Evolutionary conservation across 345 rosid genomes (phyloP), one percentile per base, ranked within the genome.

Genomic region (Arabis alpina): DNA sequence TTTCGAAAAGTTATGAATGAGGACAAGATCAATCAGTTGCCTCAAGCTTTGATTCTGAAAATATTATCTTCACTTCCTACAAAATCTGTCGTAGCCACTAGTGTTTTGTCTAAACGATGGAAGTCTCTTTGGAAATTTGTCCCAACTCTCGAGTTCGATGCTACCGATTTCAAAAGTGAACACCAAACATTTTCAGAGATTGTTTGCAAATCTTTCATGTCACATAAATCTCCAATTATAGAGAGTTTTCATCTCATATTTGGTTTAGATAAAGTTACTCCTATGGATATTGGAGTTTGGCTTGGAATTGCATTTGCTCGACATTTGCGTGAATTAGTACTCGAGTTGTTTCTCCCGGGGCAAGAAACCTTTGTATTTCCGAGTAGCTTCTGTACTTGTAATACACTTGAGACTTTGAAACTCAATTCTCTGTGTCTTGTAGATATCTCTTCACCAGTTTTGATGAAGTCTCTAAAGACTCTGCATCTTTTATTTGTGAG

Each of bases 91-190:
- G 25, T 59, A 24, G 12, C 23, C 19, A 59, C 49, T 7, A 60
- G 64, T 60, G 50, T 60, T 13, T 42, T 42, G 64, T 60, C 64
- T 25, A 60, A 60, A n/a, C 50, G 14, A 25, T 42, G 50, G 64
- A 36, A 23, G 0, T 41, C 48, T 58, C 16, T 2, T 3, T 58
- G 64, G 64, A 58, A 58, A 0, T 1, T 23, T 16, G 63, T 58
- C 32, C 48, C 48, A 24, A 39, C 7, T 3, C 48, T 58, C 10
- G 11, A 58, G 34, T 58, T 23, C 4, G 34, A 58, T 40, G 23
- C 11, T 23, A 30, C 23, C 1, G 32, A 6, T 39, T 1, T 39
- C 61, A 19, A 36, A 37, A 37, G 14, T 1, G 10, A 37, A 10
- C 10, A 57, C 15, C 15, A 37, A 0, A 57, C 45, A 57, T 57